Base-by-base conservation (phyloP, 495 filamentous ascomycete species). In the Cercophora scortea region DNA sequence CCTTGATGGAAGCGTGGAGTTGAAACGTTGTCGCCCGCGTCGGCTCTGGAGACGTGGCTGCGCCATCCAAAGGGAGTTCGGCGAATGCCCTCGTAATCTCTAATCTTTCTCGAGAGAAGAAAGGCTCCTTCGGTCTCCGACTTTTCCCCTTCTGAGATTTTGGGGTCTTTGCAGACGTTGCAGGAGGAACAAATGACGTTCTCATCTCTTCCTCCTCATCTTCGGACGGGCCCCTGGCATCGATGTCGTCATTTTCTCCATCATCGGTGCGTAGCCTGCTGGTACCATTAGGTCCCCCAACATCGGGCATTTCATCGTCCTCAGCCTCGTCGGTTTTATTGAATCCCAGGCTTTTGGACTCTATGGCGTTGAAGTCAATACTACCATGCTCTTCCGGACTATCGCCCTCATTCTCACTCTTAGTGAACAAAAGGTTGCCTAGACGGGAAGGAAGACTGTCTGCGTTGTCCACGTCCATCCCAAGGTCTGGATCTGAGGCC, bases 111-210 rank as follows among this genome's bases (percentile, higher is more conserved):
- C 32, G 52, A 15, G 19, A 19, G 54, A 53, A 56, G 34, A 42
- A 54, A 11, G 60, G 52, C 5, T 16, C 18, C 47, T 60, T 60
- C 1, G 52, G 16, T 47, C 56, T 58, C 39, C 52, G 47, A 33
- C 45, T 52, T 9, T 15, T 9, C 36, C 15, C 25, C n/a, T 32
- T 47, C 10, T 32, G 35, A 6, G 46, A 36, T 13, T 15, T 43
- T 2, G 59, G 43, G 1, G 46, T 49, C 18, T 51, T 50, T 8
- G 9, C 33, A 3, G 50, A 25, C 0, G 47, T 33, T 32, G 43
- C 12, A 4, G 42, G 38, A 42, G 6, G 40, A 5, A 25, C 25
- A 2, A 5, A 2, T 25, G 5, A 25, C 25, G 25, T 25, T 25
- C 25, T 5, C 25, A 25, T 25, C 25, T 25, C 25, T 5, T 25